Base-by-base conservation (phyloP, 1,139 yeast genomes). In the Hyphopichia khmerensis region DNA sequence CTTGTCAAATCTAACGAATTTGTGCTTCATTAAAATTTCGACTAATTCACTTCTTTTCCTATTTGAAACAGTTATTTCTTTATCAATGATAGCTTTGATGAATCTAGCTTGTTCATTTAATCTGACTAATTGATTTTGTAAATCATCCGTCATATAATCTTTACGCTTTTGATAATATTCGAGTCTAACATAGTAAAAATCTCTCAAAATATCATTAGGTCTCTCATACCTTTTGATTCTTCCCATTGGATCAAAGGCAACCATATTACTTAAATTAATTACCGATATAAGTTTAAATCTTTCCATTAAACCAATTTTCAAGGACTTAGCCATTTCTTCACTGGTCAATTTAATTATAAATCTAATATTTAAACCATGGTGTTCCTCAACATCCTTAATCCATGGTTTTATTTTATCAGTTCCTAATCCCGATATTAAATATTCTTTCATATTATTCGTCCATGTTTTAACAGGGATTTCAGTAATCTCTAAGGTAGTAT, bases 381-480 rank as follows among this genome's bases (percentile, higher is more conserved):
- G 96, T 60, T 93, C 99, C 53, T 87, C 91, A 82, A 91, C 81
- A 65, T 93, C 98, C 52, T 89, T 91, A 46, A 93, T 89, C 96
- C 97, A 93, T 3, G 95, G 80, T 40, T 78, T 76, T 3, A 66
- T 66, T 56, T 84, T 87, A 36, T 87, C 95, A 44, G 69, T 77
- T 21, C 96, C 96, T 43, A 90, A 70, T 18, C 93, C 95, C 40
- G 80, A 77, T 46, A 89, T 66, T 50, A 95, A 70, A 55, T 79
- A 87, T 57, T 91, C 97, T 60, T 93, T 93, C 75, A 91, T 82
- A 40, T 83, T 85, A 44, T 87, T 79, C 1, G 96, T 93, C 99
- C 99, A 95, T 58, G 88, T 83, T 50, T 87, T 85, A 11, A 91
- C 84, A 1, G 99, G 99, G 35, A 95, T 72, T 62, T 95, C 99